Conservation (phyloP, 441 rosid species). For the Populus hybrid region DNA sequence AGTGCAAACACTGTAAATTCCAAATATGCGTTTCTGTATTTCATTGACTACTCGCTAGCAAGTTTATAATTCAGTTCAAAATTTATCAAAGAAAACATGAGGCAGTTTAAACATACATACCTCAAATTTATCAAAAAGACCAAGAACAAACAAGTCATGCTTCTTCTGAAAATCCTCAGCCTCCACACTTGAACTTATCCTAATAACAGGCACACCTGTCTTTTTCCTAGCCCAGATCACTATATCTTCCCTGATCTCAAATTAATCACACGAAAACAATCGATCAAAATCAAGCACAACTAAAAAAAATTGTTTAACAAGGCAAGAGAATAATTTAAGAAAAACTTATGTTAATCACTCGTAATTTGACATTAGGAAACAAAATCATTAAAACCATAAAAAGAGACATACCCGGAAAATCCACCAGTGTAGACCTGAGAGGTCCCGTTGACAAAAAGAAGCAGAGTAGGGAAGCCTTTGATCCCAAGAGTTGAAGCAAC, state of each 20-base stretch:
- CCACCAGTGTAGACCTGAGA: conserved; percentile 78
- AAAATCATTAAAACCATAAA: neutral
- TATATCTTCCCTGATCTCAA: conserved; percentile 57
- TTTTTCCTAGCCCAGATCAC: conserved; percentile 84
- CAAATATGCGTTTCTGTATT: neutral
- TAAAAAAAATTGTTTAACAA: neutral
- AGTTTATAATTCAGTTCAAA: neutral
- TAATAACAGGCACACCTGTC: conserved; percentile 62
- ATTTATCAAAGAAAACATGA: neutral
- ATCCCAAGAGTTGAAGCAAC: conserved; percentile 58
- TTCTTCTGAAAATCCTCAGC: conserved; percentile 61
- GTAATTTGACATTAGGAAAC: neutral
- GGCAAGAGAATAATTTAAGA: neutral
- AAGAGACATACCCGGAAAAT: conserved; percentile 54
- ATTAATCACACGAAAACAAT: neutral
- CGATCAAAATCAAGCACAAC: neutral
- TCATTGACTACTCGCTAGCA: neutral
- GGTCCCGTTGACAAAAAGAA: conserved; percentile 69
- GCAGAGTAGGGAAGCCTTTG: conserved; percentile 79
- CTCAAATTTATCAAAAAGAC: conserved; percentile 68
- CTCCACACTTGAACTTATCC: conserved; percentile 43
- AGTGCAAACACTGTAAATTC: neutral
- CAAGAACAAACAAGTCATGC: conserved; percentile 50
- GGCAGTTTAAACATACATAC: conserved; percentile 31
- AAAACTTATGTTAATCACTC: neutral